These are phyloP conservation scores for Paraglomus brasilianum DNA, from an alignment of 192 early-diverging fungal species.

Conservation along the genomic window DNA sequence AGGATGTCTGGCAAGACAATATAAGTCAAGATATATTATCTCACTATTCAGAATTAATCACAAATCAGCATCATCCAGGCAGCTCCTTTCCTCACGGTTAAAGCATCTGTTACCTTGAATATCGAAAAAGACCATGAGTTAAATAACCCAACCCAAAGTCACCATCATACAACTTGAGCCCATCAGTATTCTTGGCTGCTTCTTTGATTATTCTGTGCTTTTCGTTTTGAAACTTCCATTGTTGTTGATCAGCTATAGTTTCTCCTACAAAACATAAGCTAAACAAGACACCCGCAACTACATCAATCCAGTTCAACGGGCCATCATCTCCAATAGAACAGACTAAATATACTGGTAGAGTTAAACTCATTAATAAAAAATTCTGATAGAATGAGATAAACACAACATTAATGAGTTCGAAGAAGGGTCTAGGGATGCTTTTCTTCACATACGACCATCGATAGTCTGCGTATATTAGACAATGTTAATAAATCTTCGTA, in stretches of 20 bases:
- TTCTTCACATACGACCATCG: conserved; percentile 13
- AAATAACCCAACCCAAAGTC: conserved; percentile 68
- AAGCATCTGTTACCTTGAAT: conserved; percentile 35
- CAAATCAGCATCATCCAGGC: too few species aligned
- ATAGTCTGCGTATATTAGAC: background rate
- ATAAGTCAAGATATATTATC: too few species aligned
- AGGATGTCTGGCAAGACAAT: conserved; percentile 57
- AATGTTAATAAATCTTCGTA: background rate
- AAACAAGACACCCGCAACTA: conserved; percentile 43
- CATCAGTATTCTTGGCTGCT: conserved; percentile 26
- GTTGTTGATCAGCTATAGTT: conserved; percentile 77
- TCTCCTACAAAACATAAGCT: conserved; percentile 57
- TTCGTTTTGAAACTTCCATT: conserved; percentile 69
- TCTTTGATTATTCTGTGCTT: conserved; percentile 45
- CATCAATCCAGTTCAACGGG: conserved; percentile 49
- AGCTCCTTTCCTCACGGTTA: too few species aligned
- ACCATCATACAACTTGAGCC: conserved; percentile 13
- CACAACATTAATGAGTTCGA: conserved; percentile 64
- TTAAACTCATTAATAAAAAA: conserved; percentile 60
- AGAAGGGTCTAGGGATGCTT: conserved; percentile 39
- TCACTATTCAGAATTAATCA: too few species aligned
- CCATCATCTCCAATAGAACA: conserved; percentile 25
- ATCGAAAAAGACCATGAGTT: conserved; percentile 69
- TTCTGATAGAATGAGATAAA: conserved; percentile 80
- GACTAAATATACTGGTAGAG: conserved; percentile 50